phyloP scores from a whole-genome alignment of 2,329 filamentous ascomycete genomes.

The Nemania sp. region DNA sequence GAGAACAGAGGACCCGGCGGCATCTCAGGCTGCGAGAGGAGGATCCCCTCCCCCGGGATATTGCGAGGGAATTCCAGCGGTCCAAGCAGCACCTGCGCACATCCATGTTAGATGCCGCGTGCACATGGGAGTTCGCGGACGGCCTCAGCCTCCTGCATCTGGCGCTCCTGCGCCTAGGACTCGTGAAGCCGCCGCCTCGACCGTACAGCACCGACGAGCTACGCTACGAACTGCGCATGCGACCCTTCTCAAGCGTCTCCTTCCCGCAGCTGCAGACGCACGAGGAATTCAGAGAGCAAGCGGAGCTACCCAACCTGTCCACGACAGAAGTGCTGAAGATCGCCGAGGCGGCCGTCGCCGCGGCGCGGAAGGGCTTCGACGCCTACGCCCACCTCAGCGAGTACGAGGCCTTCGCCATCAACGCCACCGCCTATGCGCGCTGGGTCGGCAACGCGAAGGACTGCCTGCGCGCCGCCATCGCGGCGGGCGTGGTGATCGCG shows the following conservation, averaged over 20 bases:
- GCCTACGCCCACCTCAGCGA: conserved; percentile 56
- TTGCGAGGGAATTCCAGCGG: conserved; percentile 51
- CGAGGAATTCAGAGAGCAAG: conserved; percentile 60
- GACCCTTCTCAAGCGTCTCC: conserved; percentile 72
- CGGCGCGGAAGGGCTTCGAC: conserved; percentile 61
- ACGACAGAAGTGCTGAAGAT: conserved; percentile 49
- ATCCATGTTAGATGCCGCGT: conserved; percentile 67
- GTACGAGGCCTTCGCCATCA: conserved; percentile 58
- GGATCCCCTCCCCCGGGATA: conserved; percentile 33
- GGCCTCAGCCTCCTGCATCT: conserved; percentile 67
- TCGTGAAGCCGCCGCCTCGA: conserved; percentile 56
- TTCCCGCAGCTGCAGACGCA: conserved; percentile 70
- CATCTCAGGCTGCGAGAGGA: conserved; percentile 14
- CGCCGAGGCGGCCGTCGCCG: conserved; percentile 51
- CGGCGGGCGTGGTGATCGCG: conserved; percentile 66
- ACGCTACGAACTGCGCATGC: conserved; percentile 85
- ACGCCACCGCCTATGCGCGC: conserved; percentile 56
- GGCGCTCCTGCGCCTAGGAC: conserved; percentile 61
- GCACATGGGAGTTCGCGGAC: conserved; percentile 61
- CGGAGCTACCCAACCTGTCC: conserved; percentile 46
- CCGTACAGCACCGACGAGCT: conserved; percentile 71
- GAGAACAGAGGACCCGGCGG: conserved; percentile 15
- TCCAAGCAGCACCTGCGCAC: conserved; percentile 62
- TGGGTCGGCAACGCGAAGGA: conserved; percentile 66
- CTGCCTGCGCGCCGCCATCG: conserved; percentile 71